Evolutionary conservation across 768 basidiomycete species (phyloP), one percentile per base, ranked within the genome.

Genomic region (Phaffia australis): DNA sequence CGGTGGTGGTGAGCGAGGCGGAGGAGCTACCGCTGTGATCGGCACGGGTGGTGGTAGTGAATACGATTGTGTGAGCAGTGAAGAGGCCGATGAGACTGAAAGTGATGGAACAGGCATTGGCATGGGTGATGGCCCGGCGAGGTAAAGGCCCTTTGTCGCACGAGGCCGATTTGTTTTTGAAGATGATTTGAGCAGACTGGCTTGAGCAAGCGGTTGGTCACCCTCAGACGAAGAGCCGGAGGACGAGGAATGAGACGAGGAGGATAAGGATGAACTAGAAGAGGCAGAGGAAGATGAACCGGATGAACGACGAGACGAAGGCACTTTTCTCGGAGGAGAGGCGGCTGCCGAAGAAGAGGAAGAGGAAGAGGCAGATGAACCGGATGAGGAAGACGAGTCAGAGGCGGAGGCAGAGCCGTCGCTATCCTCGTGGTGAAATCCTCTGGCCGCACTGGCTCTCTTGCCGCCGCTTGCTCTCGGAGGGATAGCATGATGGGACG

Each of bases 241-340:
- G 42, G 27, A 60, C 46, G 46, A 35, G 35, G 46, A 19, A 32
- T 19, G 59, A 23, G 46, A 60, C 27, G 59, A 60, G 27, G 59
- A 48, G 35, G 35, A 42, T 42, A 42, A 42, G 35, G 35, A 42
- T 42, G 35, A 42, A 42, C 35, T 42, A 47, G 59, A 60, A 60
- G 59, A 60, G 50, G 59, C 59, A 60, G 25, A 49, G 48, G 59
- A 60, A 47, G 59, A 32, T 46, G 9, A 49, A 47, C 46, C 46
- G 46, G n/a, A 29, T 29, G 47, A 46, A 60, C 35, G 59, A 49
- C 59, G 2, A 27, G 59, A 46, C 25, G 59, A 35, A 32, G 46
- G n/a, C 25, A 46, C 23, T 46, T 27, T 32, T 49, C 46, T 7
- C 32, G 59, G 3, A 47, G n/a, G 42, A 35, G 19, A 23, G 8